Percentiles rank a stretch among this genome's conserved stretches.
These are phyloP conservation scores for Cryptococcus depauperatus DNA, from an alignment of 1,284 basidiomycete genomes.

Conservation along the genomic window DNA sequence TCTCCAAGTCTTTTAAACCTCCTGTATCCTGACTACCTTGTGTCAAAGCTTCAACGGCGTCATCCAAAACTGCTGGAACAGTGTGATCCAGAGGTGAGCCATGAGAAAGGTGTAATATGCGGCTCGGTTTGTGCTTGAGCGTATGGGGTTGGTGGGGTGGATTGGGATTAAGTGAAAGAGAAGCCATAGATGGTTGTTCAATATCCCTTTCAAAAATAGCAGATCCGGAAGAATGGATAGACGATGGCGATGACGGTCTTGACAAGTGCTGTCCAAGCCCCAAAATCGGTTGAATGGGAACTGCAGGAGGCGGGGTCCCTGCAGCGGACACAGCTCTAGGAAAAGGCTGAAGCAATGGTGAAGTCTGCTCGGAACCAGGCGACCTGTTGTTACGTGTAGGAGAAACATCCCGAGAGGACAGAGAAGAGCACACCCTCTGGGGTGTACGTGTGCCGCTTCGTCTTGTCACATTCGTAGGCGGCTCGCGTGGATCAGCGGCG, in stretches of 20 bases:
- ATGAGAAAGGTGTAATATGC: constrained; percentile 33
- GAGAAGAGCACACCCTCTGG: constrained; percentile 29
- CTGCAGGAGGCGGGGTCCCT: constrained; percentile 6
- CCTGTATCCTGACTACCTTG: constrained; percentile 13
- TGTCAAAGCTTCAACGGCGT: constrained; percentile 43
- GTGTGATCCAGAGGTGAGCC: constrained; percentile 38
- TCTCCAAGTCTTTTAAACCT: constrained; percentile 32
- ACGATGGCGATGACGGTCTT: constrained; percentile 33
- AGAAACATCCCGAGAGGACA: constrained; percentile 20
- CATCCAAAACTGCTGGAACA: constrained; percentile 43
- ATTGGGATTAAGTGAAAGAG: constrained; percentile 28
- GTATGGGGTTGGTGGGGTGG: constrained; percentile 11
- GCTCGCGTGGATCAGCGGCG: constrained; percentile 39
- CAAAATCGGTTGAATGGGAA: constrained; percentile 7
- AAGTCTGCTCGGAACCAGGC: constrained; percentile 5
- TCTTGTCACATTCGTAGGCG: constrained; percentile 20
- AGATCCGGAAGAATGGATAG: constrained; percentile 38
- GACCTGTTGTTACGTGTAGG: constrained; percentile 11
- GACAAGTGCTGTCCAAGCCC: constrained; percentile 7
- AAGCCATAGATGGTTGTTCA: constrained; percentile 32
- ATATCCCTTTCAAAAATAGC: constrained; percentile 46
- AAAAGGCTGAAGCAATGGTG: constrained; percentile 10
- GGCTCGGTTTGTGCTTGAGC: constrained; percentile 35
- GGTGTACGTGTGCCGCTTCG: constrained; percentile 31
- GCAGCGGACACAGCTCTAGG: constrained; percentile 1